Base-by-base conservation (phyloP, 495 filamentous ascomycete species). In the Diplogelasinospora grovesii region DNA sequence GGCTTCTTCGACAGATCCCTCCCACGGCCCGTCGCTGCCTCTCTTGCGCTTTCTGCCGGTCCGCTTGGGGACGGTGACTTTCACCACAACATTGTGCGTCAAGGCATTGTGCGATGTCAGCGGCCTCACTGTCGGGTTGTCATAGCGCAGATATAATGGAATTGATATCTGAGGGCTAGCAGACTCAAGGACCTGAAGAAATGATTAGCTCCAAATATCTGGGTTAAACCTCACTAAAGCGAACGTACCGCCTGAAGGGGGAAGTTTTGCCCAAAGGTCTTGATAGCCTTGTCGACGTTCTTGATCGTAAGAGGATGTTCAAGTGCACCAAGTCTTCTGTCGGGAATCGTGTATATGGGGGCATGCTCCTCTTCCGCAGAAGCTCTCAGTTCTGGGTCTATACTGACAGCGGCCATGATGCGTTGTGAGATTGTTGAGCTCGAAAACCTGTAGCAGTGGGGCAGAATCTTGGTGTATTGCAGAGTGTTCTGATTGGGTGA, bases 241-340 rank as follows among this genome's bases (percentile, higher is more conserved):
- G 23, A 22, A 54, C 68, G 56, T 59, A 89, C 87, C 43, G 80
- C 76, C 42, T 73, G 60, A 22, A 95, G 74, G 19, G 79, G 74
- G 14, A 67, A 58, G 24, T 75, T 68, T 5, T 79, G 77, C 1
- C 89, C 85, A 15, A 97, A 74, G 0, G 88, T 90, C 14, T 78
- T 72, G 43, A 97, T 71, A 13, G 77, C 92, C 43, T 81, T 86
- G 48, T 93, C 82, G 37, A 95, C 52, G 62, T 95, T 82, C 50
- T 76, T 77, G 52, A 97, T 66, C 36, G 93, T 78, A 44, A 81
- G 82, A 5, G 93, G 92, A 60, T 97, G 89, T 54, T 98, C 92
- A 16, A 97, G 73, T 41, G 79, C 81, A 22, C 88, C 74, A 30
- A 96, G 67, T 14, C 70, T 68, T 28, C 75, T 69, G 22, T 68